Base-by-base conservation (phyloP, 306 rosid genomes). In the Sphenostylis stenocarpa region DNA sequence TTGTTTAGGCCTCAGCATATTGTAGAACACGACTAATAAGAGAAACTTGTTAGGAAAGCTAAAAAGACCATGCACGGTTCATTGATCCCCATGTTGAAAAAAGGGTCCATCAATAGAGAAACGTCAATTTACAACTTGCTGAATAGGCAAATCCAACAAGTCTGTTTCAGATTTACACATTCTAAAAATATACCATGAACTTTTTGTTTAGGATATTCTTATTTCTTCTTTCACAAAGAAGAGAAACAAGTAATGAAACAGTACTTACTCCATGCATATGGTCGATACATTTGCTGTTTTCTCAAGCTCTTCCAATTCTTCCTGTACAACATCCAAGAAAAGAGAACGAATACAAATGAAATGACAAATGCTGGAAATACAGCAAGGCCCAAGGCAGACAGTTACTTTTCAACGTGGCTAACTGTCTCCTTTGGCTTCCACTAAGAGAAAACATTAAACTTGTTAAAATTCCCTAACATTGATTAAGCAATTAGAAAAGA, bases 281-380 rank as follows among this genome's bases (percentile, higher is more conserved):
- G 87, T 81, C 23, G 94, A 89, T 67, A 86, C 81, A 53, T 81
- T 84, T 48, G 86, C 92, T 14, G 87, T 62, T 73, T 58, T 84
- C 43, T 89, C 89, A 14, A 91, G 86, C 78, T 88, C 93, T 57
- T 78, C 83, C 83, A 89, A 77, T 81, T 91, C 96, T 67, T 88
- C 90, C 96, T 91, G 91, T 44, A 73, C 17, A 69, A 13, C 5
- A 70, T 79, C 65, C 36, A 57, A 20, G 38, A 56, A 68, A 48
- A 83, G 36, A 14, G n/a, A 71, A 53, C 64, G 74, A 69, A 7
- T 34, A 45, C 69, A 68, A 70, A 45, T 62, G 80, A 67, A 34
- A 31, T 34, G 21, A 16, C 61, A 63, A 44, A 78, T 39, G 56
- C 52, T 29, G 29, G 74, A 74, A 28, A 83, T 80, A 10, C 6